Base-by-base conservation (phyloP, 805 yeast species). In the Starmerella scarabaei region DNA sequence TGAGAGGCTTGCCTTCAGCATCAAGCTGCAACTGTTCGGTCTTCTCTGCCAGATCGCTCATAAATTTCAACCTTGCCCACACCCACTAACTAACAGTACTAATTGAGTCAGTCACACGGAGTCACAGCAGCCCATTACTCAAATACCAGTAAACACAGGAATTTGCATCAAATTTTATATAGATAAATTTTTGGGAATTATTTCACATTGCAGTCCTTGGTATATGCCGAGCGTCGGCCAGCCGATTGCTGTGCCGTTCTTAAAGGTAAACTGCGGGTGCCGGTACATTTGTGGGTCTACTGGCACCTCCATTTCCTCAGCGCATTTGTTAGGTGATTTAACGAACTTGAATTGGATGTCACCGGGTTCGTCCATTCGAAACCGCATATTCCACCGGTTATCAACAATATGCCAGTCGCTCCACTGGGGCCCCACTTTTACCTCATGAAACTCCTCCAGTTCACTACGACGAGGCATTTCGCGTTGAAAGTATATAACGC, bases 1-100 rank as follows among this genome's bases (percentile, higher is more conserved):
- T 79, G 52, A 84, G 66, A 21, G 94, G 94, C 63, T 72, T 76
- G 32, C 95, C 94, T 57, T 80, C 88, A 49, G 73, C 73, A 11
- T 80, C 78, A 34, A 74, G 54, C n/a, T 47, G 48, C 17, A 51
- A 53, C 30, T 53, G 52, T 17, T 44, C 48, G 9, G 45, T 38
- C 42, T 48, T 42, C 28, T 48, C 43, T 4, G 45, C 26, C 16
- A 44, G 33, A 24, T 45, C 48, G 12, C 43, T 38, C 49, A 45
- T 42, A 26, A 32, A 32, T 20, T 17, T 14, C 16, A 6, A 28
- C 15, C 14, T n/a, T 28, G 11, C 7, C 26, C 26, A 7, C 26
- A 7, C 26, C 7, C 7, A 23, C 9, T 23, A 7, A 11, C 26
- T 23, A 23, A 7, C 7, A 7, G 26, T 11, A 23, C 9, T 7